These are phyloP conservation scores for Marasmius fiardii DNA, from an alignment of 1,284 basidiomycete species.

Conservation along the genomic window DNA sequence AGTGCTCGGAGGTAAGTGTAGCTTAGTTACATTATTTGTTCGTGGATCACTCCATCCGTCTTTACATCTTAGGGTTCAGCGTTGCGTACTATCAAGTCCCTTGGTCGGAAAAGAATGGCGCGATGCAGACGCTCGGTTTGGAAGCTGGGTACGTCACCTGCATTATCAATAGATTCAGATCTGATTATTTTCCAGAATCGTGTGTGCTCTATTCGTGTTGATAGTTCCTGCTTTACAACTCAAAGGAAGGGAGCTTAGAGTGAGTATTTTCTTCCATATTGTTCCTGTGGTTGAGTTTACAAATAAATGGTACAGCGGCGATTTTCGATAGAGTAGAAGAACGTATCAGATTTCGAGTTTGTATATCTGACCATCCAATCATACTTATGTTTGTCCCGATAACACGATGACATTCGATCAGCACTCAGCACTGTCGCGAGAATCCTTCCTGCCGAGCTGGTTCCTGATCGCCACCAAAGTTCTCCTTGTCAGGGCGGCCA, in stretches of 20 bases:
- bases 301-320: neutral
- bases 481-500: slow-evolving; percentile 31
- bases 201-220: slow-evolving; percentile 1
- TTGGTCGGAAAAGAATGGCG: slow-evolving; percentile 50
- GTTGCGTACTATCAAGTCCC: slow-evolving; percentile 54
- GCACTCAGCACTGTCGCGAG: slow-evolving; percentile 33
- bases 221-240: slow-evolving; percentile 2
- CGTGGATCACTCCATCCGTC: too few relatives aligned
- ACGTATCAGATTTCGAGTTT: too few relatives aligned
- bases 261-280: neutral
- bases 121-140: slow-evolving; percentile 48
- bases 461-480: slow-evolving; percentile 27
- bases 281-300: neutral
- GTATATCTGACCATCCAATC: too few relatives aligned
- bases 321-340: slow-evolving; percentile 1
- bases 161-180: neutral
- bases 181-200: neutral
- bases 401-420: too few relatives aligned
- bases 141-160: slow-evolving; percentile 40
- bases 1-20: slow-evolving; percentile 19
- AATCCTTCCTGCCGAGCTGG: slow-evolving; percentile 27
- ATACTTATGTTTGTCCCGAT: too few relatives aligned
- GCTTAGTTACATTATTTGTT: too few relatives aligned
- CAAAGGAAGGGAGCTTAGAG: slow-evolving; percentile 3
- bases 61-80: slow-evolving; percentile 38